Evolutionary conservation across 2,329 filamentous ascomycete species (phyloP).

Genomic region (Fusarium nanum): DNA sequence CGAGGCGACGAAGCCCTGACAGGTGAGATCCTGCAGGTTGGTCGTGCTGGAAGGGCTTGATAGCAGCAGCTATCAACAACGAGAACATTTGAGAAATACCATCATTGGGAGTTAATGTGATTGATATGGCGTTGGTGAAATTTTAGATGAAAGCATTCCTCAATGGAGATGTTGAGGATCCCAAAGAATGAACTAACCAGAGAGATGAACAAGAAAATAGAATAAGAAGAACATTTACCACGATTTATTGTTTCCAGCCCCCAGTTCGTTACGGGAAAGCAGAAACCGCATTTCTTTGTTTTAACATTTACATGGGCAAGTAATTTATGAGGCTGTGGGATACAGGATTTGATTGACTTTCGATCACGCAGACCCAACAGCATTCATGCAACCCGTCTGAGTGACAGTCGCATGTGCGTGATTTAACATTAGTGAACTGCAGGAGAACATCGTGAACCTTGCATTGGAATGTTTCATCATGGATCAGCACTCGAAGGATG

Average conservation of each 20-base stretch:
- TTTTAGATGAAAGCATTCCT: conserved; percentile 13
- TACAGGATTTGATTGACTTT: background rate
- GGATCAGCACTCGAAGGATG: background rate
- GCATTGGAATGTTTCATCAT: conserved; percentile 10
- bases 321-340: background rate
- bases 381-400: background rate
- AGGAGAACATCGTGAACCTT: background rate
- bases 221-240: conserved; percentile 1
- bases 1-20: conserved; percentile 77
- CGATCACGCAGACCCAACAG: background rate
- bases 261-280: background rate
- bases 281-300: background rate
- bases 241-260: background rate
- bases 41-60: conserved; percentile 73
- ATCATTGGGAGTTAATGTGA: conserved; percentile 34
- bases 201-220: conserved; percentile 6
- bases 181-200: conserved; percentile 18
- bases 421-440: conserved; percentile 1
- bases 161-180: background rate
- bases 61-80: background rate
- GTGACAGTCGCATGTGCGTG: background rate
- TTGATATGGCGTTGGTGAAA: conserved; percentile 31
- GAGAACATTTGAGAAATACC: conserved; percentile 17
- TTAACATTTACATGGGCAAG: background rate
- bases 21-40: conserved; percentile 89